These are phyloP conservation scores for Takashimella koratensis DNA, from an alignment of 1,284 basidiomycete genomes.

Conservation along the genomic window DNA sequence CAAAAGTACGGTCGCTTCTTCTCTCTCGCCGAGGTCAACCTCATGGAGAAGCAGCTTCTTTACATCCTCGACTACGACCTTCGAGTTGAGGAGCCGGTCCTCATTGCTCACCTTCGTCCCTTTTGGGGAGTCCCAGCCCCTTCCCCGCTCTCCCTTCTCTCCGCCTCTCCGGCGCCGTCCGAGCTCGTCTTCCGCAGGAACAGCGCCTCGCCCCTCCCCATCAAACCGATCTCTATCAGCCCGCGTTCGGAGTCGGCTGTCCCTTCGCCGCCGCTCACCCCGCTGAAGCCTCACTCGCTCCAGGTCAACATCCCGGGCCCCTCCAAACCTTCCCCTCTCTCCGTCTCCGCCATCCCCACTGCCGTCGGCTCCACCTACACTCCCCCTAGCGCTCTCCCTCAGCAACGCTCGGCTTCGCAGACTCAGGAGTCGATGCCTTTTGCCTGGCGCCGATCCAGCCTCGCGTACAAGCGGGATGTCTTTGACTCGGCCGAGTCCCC, in stretches of 20 bases:
- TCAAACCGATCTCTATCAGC: background rate
- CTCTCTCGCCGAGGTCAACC: constrained; percentile 67
- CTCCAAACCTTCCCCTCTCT: background rate
- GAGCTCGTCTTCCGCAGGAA: background rate
- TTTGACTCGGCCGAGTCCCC: background rate
- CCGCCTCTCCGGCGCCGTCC: background rate
- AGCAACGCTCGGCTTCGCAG: background rate
- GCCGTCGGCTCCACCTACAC: background rate
- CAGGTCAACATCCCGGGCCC: background rate
- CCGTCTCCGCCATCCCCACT: background rate
- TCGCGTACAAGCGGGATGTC: background rate
- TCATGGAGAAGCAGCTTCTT: constrained; percentile 94
- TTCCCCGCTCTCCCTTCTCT: background rate
- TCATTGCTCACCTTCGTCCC: constrained; percentile 13
- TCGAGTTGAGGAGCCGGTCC: constrained; percentile 64
- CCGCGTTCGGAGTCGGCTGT: background rate
- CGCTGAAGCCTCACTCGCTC: background rate
- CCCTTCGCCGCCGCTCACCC: background rate
- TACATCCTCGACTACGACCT: constrained; percentile 85
- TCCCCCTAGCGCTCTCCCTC: background rate
- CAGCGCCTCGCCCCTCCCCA: background rate
- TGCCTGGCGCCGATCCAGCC: background rate
- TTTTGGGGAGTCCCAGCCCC: constrained; percentile 9
- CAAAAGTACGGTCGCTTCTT: constrained; percentile 65
- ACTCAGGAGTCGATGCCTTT: background rate